A percentile compares a stretch with the other conserved stretches of the same genome.
Conservation (phyloP, 2,329 filamentous ascomycete genomes). For the Phialophora chinensis region DNA sequence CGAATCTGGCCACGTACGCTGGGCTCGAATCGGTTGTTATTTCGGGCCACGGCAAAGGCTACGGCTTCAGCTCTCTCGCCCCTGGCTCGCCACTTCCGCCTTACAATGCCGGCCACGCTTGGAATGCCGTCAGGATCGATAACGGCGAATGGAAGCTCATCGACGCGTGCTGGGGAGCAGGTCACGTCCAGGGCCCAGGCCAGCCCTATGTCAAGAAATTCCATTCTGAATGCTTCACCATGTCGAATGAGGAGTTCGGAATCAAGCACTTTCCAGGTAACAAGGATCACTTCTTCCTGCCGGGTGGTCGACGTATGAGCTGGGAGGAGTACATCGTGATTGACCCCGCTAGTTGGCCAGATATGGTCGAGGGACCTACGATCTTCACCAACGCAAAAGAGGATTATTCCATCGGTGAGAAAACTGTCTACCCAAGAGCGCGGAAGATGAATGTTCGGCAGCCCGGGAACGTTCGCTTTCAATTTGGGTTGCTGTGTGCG, state of each 20-base stretch:
- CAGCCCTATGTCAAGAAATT: slow-evolving; percentile 72
- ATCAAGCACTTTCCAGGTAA: slow-evolving; percentile 78
- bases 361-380: slow-evolving; percentile 51
- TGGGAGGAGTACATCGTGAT: slow-evolving; percentile 86
- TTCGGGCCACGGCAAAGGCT: slow-evolving; percentile 84
- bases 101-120: slow-evolving; percentile 74
- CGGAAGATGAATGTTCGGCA: slow-evolving; percentile 68
- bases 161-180: slow-evolving; percentile 92
- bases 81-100: slow-evolving; percentile 71
- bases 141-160: slow-evolving; percentile 87
- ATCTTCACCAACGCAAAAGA: slow-evolving; percentile 56
- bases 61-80: slow-evolving; percentile 68
- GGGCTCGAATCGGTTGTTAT: slow-evolving; percentile 80
- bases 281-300: slow-evolving; percentile 71
- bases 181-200: slow-evolving; percentile 63
- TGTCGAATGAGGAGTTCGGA: slow-evolving; percentile 80
- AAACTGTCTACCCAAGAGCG: slow-evolving; percentile 66
- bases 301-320: slow-evolving; percentile 68
- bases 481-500: slow-evolving; percentile 77
- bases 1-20: slow-evolving; percentile 75
- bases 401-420: slow-evolving; percentile 59
- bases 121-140: slow-evolving; percentile 92
- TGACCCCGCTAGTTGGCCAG: slow-evolving; percentile 53
- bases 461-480: slow-evolving; percentile 70
- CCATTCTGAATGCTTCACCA: slow-evolving; percentile 64